Evolutionary conservation across 2,329 filamentous ascomycete species (phyloP).

Genomic region (Cladosporium austrohemisphaericum): DNA sequence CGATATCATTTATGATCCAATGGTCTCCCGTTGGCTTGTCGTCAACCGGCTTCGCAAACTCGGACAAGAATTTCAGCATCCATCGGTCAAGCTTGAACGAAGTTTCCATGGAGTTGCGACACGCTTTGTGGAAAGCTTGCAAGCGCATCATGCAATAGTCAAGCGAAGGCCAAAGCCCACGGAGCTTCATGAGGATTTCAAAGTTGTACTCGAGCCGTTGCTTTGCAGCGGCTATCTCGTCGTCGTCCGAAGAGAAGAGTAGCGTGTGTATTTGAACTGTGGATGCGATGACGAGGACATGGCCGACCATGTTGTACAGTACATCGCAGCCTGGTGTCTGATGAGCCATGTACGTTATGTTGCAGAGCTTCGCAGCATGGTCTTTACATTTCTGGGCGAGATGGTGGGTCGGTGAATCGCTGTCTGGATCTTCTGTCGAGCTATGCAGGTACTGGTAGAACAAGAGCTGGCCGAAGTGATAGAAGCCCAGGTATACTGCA

Average conservation of each 20-base stretch:
- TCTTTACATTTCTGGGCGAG: conserved; percentile 12
- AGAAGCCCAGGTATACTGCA: conserved; percentile 10
- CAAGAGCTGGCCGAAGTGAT: conserved; percentile 5
- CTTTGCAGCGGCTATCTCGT: conserved; percentile 8
- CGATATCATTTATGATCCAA: conserved; percentile 11
- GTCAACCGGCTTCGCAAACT: conserved; percentile 11
- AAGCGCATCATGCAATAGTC: conserved; percentile 11
- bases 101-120: conserved; percentile 10
- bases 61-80: conserved; percentile 43
- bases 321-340: conserved; percentile 13
- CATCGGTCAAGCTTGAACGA: conserved; percentile 15
- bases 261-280: conserved; percentile 12
- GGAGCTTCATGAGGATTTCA: conserved; percentile 10
- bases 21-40: conserved; percentile 9
- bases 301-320: conserved; percentile 13
- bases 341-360: conserved; percentile 10
- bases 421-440: background rate
- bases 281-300: conserved; percentile 14
- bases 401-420: background rate
- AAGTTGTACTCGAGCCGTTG: conserved; percentile 10
- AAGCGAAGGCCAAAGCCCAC: conserved; percentile 3
- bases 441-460: conserved; percentile 15
- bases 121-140: conserved; percentile 13
- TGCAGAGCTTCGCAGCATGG: conserved; percentile 9
- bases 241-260: conserved; percentile 8